phyloP scores from a whole-genome alignment of 164 flowering plant species.

The Litsea cubeba region DNA sequence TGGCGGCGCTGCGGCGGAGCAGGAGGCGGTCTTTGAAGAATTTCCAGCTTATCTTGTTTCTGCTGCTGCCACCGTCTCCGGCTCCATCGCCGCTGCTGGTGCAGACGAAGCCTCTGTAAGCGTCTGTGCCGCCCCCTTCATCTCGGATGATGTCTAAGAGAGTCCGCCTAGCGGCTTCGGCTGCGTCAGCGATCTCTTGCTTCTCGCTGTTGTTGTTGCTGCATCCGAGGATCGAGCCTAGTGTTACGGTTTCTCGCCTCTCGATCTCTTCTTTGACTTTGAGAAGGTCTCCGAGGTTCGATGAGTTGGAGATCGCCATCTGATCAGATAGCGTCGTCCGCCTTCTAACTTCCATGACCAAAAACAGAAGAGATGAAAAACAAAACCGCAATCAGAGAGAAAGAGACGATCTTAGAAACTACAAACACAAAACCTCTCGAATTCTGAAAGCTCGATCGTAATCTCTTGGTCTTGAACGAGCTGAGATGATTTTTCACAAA shows the following conservation, averaged over 20 bases:
- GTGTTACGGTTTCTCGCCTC: neutral
- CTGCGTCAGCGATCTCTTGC: neutral
- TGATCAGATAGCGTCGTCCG: slow-evolving; percentile 12
- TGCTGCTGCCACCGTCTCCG: neutral
- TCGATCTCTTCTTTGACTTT: neutral
- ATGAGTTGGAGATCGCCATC: slow-evolving; percentile 11
- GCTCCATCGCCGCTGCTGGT: neutral
- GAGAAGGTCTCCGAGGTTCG: slow-evolving; percentile 3
- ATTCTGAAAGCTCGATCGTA: neutral
- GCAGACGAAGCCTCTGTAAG: slow-evolving; percentile 9
- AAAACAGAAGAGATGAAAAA: neutral
- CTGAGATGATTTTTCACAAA: neutral
- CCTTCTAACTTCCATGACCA: slow-evolving; percentile 5
- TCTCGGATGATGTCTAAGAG: slow-evolving; percentile 60
- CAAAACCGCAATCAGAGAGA: neutral
- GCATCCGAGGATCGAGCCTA: slow-evolving; percentile 7
- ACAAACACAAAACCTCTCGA: too few relatives aligned
- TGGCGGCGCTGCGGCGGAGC: slow-evolving; percentile 39
- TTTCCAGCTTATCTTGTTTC: slow-evolving; percentile 44
- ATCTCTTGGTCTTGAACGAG: neutral
- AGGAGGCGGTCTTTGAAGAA: slow-evolving; percentile 51
- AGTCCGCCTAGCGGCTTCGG: slow-evolving; percentile 36
- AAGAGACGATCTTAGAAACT: too few relatives aligned
- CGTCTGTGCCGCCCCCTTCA: slow-evolving; percentile 25
- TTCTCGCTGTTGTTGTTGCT: neutral